These are phyloP conservation scores for Colletotrichum sp. DNA, from an alignment of 2,329 filamentous ascomycete genomes.

Conservation along the genomic window DNA sequence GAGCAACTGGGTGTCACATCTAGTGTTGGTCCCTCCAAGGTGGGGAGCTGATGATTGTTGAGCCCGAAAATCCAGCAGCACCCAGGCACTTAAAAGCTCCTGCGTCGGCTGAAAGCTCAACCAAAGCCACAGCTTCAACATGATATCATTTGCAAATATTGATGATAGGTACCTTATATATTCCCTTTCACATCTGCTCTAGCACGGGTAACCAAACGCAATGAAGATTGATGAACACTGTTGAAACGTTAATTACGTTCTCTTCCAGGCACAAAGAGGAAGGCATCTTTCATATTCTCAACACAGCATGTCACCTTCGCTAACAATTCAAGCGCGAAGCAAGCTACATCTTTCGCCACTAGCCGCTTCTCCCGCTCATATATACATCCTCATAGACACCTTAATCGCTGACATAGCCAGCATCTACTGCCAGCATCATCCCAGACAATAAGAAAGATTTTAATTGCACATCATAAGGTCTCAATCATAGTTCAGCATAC, in stretches of 20 bases:
- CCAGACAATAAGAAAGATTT: neutral
- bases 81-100: neutral
- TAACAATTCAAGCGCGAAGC: fast-evolving
- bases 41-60: neutral
- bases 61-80: neutral
- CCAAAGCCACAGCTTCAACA: neutral
- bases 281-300: fast-evolving
- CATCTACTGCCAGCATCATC: neutral
- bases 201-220: fast-evolving
- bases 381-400: neutral
- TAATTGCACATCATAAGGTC: fast-evolving
- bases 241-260: no score
- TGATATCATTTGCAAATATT: neutral
- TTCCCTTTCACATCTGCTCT: fast-evolving
- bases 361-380: fast-evolving
- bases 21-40: neutral
- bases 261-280: fast-evolving
- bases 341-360: fast-evolving
- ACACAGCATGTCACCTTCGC: neutral
- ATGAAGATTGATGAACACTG: no score
- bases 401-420: fast-evolving
- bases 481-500: no score
- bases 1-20: fast-evolving
- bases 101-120: fast-evolving
- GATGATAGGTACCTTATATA: neutral